These are phyloP conservation scores for Eucalyptus lansdowneana DNA, from an alignment of 345 rosid species.

Conservation along the genomic window DNA sequence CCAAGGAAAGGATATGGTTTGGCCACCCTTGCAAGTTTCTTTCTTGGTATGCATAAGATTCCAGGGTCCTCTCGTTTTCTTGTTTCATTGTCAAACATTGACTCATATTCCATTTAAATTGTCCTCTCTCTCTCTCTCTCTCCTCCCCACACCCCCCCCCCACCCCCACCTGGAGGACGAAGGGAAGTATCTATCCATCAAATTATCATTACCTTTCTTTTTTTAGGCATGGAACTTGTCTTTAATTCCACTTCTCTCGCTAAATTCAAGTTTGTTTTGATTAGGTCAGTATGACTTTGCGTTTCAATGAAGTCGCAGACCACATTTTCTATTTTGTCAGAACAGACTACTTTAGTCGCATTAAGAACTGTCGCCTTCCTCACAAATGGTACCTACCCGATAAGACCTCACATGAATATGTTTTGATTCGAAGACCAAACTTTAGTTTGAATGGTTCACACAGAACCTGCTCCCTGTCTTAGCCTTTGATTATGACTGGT, in stretches of 20 bases:
- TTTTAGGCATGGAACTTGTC: neutral
- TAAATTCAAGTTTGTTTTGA: neutral
- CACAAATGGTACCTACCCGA: neutral
- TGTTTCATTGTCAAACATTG: neutral
- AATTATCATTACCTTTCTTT: neutral
- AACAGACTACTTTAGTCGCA: neutral
- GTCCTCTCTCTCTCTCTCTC: neutral
- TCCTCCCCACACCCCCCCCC: fast-evolving
- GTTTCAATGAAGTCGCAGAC: neutral
- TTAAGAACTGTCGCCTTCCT: neutral
- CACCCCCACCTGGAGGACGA: neutral
- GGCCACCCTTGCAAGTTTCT: neutral
- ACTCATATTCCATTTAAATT: neutral
- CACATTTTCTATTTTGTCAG: neutral
- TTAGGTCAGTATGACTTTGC: neutral
- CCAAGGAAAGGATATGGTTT: neutral
- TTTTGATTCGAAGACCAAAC: neutral
- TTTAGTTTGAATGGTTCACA: neutral
- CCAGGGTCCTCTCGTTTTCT: neutral
- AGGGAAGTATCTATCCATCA: neutral
- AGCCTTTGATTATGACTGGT: neutral
- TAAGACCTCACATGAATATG: neutral
- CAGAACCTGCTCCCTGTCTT: neutral
- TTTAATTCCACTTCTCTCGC: neutral
- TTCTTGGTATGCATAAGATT: neutral